Percentiles rank a stretch among this genome's conserved stretches.
These are phyloP conservation scores for Phytophthora lateralis DNA, from an alignment of 352 stramenopile species.

Conservation along the genomic window DNA sequence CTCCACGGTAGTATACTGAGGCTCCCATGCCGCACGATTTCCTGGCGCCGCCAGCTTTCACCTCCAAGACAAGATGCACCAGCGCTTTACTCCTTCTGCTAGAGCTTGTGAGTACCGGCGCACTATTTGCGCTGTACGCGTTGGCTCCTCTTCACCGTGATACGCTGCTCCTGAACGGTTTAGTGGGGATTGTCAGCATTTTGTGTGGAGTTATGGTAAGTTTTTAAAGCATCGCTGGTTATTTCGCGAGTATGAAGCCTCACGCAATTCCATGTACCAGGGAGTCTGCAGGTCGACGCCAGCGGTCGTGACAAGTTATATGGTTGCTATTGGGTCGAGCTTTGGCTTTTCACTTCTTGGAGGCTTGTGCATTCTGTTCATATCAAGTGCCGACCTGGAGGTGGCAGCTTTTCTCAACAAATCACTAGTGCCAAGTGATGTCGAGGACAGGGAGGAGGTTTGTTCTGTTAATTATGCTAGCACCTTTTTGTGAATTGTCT, in stretches of 20 bases:
- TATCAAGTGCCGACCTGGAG: conserved; percentile 42
- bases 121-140: conserved; percentile 51
- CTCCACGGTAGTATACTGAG: not conserved
- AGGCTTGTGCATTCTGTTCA: conserved; percentile 64
- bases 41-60: conserved; percentile 47
- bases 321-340: conserved; percentile 49
- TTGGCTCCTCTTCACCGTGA: conserved; percentile 40
- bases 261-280: conserved; percentile 17
- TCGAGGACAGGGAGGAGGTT: conserved; percentile 50
- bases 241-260: not conserved
- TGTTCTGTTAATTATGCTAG: not conserved
- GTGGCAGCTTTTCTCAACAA: conserved; percentile 64
- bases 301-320: conserved; percentile 55
- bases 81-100: conserved; percentile 43
- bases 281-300: conserved; percentile 58
- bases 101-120: conserved; percentile 41
- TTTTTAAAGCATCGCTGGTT: conserved; percentile 4
- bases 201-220: conserved; percentile 51
- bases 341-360: conserved; percentile 59
- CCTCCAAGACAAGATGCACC: conserved; percentile 52
- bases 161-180: conserved; percentile 39
- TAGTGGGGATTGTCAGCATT: conserved; percentile 51
- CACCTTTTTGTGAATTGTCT: not conserved
- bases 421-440: conserved; percentile 35
- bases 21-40: conserved; percentile 22